A percentile compares a stretch with the other conserved stretches of the same genome.
phyloP scores from a whole-genome alignment of 2,329 filamentous ascomycete species.

The Neonectria punicea region DNA sequence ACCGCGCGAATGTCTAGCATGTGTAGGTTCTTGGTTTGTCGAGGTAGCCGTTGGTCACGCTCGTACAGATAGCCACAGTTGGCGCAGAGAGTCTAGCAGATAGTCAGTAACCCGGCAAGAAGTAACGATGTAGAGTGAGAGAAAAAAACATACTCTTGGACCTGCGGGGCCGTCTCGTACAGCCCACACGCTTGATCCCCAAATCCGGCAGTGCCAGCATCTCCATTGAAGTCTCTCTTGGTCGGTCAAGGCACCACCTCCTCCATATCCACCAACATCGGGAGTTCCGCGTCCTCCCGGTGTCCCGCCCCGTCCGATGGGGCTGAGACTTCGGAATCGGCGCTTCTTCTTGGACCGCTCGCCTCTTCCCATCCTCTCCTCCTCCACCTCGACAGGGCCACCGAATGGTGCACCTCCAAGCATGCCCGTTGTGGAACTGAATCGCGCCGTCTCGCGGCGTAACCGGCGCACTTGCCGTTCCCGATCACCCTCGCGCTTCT shows the following conservation, averaged over 20 bases:
- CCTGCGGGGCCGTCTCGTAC: constrained; percentile 91
- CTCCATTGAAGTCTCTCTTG: constrained; percentile 86
- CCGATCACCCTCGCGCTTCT: constrained; percentile 93
- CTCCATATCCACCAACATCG: constrained; percentile 79
- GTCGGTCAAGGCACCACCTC: constrained; percentile 76
- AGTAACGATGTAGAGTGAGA: neutral
- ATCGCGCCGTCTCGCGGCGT: constrained; percentile 89
- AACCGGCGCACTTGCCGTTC: constrained; percentile 90
- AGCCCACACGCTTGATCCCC: constrained; percentile 92
- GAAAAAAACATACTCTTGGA: constrained; percentile 72
- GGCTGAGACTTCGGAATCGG: constrained; percentile 88
- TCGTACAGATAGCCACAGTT: constrained; percentile 94
- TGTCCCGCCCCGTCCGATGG: constrained; percentile 71
- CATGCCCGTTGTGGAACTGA: constrained; percentile 87
- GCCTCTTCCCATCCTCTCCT: constrained; percentile 90
- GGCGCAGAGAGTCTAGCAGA: constrained; percentile 80
- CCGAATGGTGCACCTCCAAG: constrained; percentile 76
- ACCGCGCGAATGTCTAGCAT: constrained; percentile 46
- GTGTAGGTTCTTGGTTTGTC: constrained; percentile 55
- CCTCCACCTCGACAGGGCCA: constrained; percentile 65
- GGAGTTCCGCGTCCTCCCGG: constrained; percentile 82
- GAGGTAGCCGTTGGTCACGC: constrained; percentile 82
- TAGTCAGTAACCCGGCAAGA: constrained; percentile 25
- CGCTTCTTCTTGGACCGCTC: constrained; percentile 96
- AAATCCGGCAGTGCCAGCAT: constrained; percentile 87